Evolutionary conservation across 495 filamentous ascomycete species (phyloP).

Genomic region (Hyphodiscus hymeniophilus): DNA sequence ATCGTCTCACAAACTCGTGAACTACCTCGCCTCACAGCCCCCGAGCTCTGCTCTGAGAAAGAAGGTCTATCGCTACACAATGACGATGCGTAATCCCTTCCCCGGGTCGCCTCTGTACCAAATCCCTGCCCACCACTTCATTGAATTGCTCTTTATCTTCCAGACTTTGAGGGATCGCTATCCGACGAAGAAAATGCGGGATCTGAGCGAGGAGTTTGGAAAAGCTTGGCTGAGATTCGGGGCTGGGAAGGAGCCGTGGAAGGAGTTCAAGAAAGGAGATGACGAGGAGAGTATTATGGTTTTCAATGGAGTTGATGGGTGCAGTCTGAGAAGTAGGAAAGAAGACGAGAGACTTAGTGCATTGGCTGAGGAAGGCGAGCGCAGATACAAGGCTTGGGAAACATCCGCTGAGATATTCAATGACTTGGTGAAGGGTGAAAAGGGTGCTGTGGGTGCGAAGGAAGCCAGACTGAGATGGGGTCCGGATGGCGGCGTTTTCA

Average conservation of each 20-base stretch:
- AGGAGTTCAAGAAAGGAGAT: not conserved
- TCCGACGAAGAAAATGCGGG: not conserved
- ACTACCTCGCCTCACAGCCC: not conserved
- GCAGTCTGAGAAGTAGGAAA: not conserved
- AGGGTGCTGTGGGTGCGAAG: not conserved
- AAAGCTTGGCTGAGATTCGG: not conserved
- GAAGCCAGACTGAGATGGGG: too few species aligned
- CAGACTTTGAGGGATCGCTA: not conserved
- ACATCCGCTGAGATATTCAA: not conserved
- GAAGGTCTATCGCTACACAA: not conserved
- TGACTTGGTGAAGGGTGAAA: not conserved
- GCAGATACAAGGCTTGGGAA: not conserved
- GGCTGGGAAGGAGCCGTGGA: constrained; percentile 2
- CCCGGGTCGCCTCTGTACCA: too few species aligned
- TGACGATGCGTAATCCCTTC: constrained; percentile 1
- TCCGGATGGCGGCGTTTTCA: too few species aligned
- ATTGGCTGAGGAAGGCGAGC: not conserved
- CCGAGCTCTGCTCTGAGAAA: not conserved
- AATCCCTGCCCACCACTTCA: not conserved
- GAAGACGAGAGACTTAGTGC: constrained; percentile 1
- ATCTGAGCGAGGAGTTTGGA: constrained; percentile 1
- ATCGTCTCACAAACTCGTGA: not conserved
- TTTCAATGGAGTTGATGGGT: not conserved
- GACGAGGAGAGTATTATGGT: not conserved
- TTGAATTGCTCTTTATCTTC: not conserved